phyloP scores from a whole-genome alignment of 2,329 filamentous ascomycete genomes.

The Teratosphaeria epicoccoides region DNA sequence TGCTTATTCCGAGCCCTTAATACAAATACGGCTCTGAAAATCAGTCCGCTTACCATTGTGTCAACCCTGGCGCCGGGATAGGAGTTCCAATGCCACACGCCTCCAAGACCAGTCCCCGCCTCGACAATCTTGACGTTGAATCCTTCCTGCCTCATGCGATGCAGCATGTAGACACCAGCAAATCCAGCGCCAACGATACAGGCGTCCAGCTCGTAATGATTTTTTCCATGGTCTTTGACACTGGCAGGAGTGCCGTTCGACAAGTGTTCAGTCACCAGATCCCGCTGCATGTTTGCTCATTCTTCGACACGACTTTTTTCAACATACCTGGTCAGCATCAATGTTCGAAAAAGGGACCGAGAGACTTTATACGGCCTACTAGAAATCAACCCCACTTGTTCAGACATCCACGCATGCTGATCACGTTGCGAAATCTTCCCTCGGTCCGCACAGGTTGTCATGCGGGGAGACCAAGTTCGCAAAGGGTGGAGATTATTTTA shows the following conservation, averaged over 20 bases:
- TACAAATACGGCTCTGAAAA: too few species aligned
- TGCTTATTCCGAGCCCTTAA: too few species aligned
- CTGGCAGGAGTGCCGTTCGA: background rate
- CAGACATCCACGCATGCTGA: background rate
- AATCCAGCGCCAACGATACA: constrained; percentile 22
- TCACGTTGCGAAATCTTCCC: background rate
- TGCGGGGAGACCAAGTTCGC: background rate
- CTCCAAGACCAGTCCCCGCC: constrained; percentile 18
- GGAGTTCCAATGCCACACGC: constrained; percentile 21
- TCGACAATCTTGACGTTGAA: constrained; percentile 20
- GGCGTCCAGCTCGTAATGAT: constrained; percentile 42
- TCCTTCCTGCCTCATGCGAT: constrained; percentile 14
- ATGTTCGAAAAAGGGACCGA: too few species aligned
- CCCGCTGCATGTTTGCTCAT: background rate
- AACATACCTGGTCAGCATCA: too few species aligned
- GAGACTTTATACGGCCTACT: too few species aligned
- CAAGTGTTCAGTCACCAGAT: background rate
- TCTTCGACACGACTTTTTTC: too few species aligned
- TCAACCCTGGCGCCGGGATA: constrained; percentile 31
- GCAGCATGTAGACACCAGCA: constrained; percentile 18
- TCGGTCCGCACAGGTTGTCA: background rate
- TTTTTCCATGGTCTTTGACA: background rate
- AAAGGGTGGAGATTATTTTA: too few species aligned
- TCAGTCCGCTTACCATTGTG: too few species aligned
- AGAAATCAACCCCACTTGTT: background rate